A percentile compares a stretch with the other conserved stretches of the same genome.
These are phyloP conservation scores for Chrysosphaeria jannelii DNA, from an alignment of 2,329 filamentous ascomycete genomes.

Conservation along the genomic window DNA sequence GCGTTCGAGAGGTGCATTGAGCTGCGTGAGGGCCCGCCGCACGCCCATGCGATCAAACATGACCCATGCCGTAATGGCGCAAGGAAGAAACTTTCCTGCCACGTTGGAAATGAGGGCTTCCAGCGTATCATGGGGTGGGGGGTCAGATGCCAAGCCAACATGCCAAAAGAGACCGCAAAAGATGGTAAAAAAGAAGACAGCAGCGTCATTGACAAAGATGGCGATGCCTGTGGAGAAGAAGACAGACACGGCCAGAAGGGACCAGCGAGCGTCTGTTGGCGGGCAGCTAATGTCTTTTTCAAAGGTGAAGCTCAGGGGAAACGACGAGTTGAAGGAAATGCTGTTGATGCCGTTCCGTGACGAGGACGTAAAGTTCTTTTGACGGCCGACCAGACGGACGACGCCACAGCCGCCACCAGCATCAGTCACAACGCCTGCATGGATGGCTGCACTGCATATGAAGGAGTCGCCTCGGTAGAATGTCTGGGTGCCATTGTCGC, in stretches of 20 bases:
- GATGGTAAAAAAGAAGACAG: slow-evolving; percentile 56
- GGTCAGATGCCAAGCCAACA: slow-evolving; percentile 68
- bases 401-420: slow-evolving; percentile 42
- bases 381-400: slow-evolving; percentile 29
- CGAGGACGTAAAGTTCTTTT: slow-evolving; percentile 27
- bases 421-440: slow-evolving; percentile 38
- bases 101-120: slow-evolving; percentile 47
- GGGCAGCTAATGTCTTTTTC: slow-evolving; percentile 30
- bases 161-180: slow-evolving; percentile 73
- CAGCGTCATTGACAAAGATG: slow-evolving; percentile 50
- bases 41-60: slow-evolving; percentile 65
- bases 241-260: slow-evolving; percentile 50
- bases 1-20: slow-evolving; percentile 70
- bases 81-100: slow-evolving; percentile 57
- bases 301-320: slow-evolving; percentile 68
- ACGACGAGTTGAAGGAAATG: slow-evolving; percentile 57
- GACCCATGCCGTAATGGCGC: slow-evolving; percentile 62
- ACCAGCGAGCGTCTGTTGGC: slow-evolving; percentile 57
- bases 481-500: slow-evolving; percentile 12
- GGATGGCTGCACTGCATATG: slow-evolving; percentile 47
- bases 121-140: slow-evolving; percentile 37
- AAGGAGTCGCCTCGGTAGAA: slow-evolving; percentile 67
- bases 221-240: slow-evolving; percentile 51
- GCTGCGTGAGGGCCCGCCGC: slow-evolving; percentile 33
- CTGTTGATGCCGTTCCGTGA: slow-evolving; percentile 47